Evolutionary conservation across 2,329 filamentous ascomycete genomes (phyloP), one percentile per base, ranked within the genome.

Genomic region (Curvularia sp.): DNA sequence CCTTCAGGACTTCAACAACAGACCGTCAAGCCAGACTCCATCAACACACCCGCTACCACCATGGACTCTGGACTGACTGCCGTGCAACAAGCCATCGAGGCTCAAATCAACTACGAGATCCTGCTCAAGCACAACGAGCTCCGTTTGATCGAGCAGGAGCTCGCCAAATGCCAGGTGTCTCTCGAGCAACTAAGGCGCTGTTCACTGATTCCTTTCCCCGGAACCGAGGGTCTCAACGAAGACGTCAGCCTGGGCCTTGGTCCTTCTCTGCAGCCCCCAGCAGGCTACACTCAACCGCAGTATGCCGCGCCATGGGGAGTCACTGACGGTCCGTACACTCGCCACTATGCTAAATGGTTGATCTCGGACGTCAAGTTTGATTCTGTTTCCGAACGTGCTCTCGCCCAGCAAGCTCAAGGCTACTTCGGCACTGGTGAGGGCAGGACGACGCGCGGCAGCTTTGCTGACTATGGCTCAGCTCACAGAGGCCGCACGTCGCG

Each of bases 311-410:
- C 95, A 3, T 97, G 93, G 82, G 94, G 94, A 66, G 92, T 97
- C 56, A 88, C 88, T 15, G 92, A 97, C 70, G 95, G 95, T 10
- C 93, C 95, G 2, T 98, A 98, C 79, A 89, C 93, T 60, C 89
- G 93, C 67, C 95, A 98, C 80, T 97, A 97, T 79, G 89, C 92
- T 74, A 92, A 91, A 82, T 99, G 95, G 95, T 86, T 99, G 66
- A 88, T 98, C 59, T 91, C 91, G 51, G 93, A 97, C 77, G 86
- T 90, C 57, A 86, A 86, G 49, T 98, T 98, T 77, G 94, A 97
- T 59, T 74, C 81, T 10, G 68, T 79, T 42, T 77, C 79, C 4
- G 72, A 77, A 59, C 73, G 70, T 55, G 67, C 66, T 51, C 68
- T 76, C 55, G 68, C 71, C 43, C 68, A 74, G 65, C 73, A 76